Evolutionary conservation across 352 stramenopile species (phyloP).

Genomic region (Globisporangium okanoganense): DNA sequence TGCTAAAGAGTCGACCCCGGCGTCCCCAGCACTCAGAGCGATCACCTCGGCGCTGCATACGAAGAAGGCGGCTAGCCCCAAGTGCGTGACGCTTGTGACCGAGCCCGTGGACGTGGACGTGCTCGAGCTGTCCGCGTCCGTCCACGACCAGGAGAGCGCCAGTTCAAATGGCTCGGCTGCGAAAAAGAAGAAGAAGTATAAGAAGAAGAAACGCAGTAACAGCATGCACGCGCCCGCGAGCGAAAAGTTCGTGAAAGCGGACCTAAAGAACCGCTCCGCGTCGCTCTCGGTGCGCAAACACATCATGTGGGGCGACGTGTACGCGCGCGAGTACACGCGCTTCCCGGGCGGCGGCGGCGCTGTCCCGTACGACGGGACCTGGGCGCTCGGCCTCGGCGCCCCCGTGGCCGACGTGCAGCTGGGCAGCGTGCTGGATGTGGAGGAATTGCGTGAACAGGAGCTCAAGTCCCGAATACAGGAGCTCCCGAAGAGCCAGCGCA

Average conservation of each 20-base stretch:
- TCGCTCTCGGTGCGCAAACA: conserved; percentile 65
- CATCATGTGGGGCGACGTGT: conserved; percentile 73
- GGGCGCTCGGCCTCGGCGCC: conserved; percentile 67
- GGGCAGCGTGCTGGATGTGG: conserved; percentile 65
- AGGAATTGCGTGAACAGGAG: conserved; percentile 43
- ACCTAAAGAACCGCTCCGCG: conserved; percentile 53
- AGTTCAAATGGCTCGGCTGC: conserved; percentile 17
- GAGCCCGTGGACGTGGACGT: conserved; percentile 43
- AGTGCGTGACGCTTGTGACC: conserved; percentile 40
- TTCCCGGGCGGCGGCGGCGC: conserved; percentile 73
- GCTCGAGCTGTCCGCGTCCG: conserved; percentile 26
- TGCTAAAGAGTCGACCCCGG: background rate
- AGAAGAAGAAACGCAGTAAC: conserved; percentile 70
- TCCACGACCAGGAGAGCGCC: conserved; percentile 2
- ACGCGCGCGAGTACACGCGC: conserved; percentile 67
- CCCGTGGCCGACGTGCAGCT: conserved; percentile 61
- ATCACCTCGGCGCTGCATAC: conserved; percentile 7
- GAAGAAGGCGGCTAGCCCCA: conserved; percentile 16
- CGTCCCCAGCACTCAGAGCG: background rate
- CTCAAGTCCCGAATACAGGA: conserved; percentile 57
- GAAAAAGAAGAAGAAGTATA: conserved; percentile 75
- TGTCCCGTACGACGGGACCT: conserved; percentile 80
- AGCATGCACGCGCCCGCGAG: conserved; percentile 49
- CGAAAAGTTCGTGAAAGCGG: conserved; percentile 15
- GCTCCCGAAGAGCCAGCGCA: conserved; percentile 55